Evolutionary conservation across 2,329 filamentous ascomycete genomes (phyloP), one percentile per base, ranked within the genome.

Genomic region (Nigrograna mackinnonii): DNA sequence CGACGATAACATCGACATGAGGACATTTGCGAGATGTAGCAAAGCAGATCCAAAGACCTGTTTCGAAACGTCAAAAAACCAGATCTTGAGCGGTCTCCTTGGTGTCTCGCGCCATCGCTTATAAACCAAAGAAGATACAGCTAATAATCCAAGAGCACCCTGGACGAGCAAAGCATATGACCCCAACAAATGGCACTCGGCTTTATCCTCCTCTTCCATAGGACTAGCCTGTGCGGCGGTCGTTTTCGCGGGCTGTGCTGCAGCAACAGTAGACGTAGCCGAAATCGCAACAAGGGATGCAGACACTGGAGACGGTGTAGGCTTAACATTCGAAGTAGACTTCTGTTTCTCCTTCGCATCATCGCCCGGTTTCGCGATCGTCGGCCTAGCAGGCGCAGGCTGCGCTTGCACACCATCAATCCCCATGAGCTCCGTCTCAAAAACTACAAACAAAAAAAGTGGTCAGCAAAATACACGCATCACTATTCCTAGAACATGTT

Each of bases 1-100:
- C 41, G 89, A 92, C 1, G 90, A 95, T 55, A 99, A 79, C 88
- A 97, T 90, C 35, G 90, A 95, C 87, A 99, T 95, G 68, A 96
- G 83, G 39, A 99, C 79, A 65, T 99, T 99, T 55, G 91, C 89
- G 33, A 92, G 78, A 71, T 99, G 94, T 22, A 96, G 84, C 67
- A 99, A 79, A 34, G 91, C 85, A 21, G 91, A 95, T 17, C 94
- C 94, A 60, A 97, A 88, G 40, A 99, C 90, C 75, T 99, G 94
- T 76, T 99, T 99, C 22, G 90, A 95, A 18, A 85, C 94, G 65
- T 99, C 94, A 68, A 97, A 99, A 68, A 89, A 91, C 92, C 94
- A 99, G 53, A 99, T 91, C 78, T 95, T 95, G 62, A 97, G 64
- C 1, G 92, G 92, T 41, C 94, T 82, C 67, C 96, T 92, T 2